These are phyloP conservation scores for Moesziomyces sp. DNA, from an alignment of 1,284 basidiomycete genomes.

Conservation along the genomic window DNA sequence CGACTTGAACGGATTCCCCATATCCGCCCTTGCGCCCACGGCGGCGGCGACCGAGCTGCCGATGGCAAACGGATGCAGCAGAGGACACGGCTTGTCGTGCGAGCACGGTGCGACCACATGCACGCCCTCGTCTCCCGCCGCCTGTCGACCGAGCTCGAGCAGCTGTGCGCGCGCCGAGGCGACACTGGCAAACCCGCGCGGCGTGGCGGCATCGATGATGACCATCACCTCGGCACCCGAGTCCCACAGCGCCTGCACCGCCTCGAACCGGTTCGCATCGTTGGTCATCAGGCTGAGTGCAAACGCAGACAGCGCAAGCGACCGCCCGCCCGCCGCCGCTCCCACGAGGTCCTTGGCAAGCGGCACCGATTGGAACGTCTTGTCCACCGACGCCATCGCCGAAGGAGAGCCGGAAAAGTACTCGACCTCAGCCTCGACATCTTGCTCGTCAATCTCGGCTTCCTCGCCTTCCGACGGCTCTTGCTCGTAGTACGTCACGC, in stretches of 20 bases:
- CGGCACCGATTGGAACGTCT: slow-evolving; percentile 37
- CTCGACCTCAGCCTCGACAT: slow-evolving; percentile 5
- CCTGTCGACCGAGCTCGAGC: slow-evolving; percentile 74
- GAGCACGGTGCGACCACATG: slow-evolving; percentile 86
- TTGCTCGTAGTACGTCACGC: slow-evolving; percentile 34
- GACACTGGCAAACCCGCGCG: slow-evolving; percentile 81
- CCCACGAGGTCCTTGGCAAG: slow-evolving; percentile 22
- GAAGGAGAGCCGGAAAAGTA: slow-evolving; percentile 32
- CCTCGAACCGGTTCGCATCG: slow-evolving; percentile 74
- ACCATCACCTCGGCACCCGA: slow-evolving; percentile 77
- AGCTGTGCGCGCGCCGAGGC: slow-evolving; percentile 84
- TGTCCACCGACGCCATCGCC: slow-evolving; percentile 29
- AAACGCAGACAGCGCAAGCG: slow-evolving; percentile 86
- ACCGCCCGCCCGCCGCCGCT: slow-evolving; percentile 40
- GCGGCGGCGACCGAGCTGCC: slow-evolving; percentile 13
- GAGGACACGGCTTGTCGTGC: slow-evolving; percentile 86
- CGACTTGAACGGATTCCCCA: slow-evolving; percentile 54
- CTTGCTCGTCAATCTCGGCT: slow-evolving; percentile 3
- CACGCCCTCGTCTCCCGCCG: slow-evolving; percentile 57
- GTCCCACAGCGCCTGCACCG: slow-evolving; percentile 87
- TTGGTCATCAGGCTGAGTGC: slow-evolving; percentile 79
- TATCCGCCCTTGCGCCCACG: slow-evolving; percentile 16
- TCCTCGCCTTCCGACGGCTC: slow-evolving; percentile 10
- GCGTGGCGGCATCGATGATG: slow-evolving; percentile 85
- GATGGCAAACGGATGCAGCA: slow-evolving; percentile 69